A percentile compares a stretch with the other conserved stretches of the same genome.
Conservation (phyloP, 1,284 basidiomycete genomes). For the Heterobasidion irregulare region DNA sequence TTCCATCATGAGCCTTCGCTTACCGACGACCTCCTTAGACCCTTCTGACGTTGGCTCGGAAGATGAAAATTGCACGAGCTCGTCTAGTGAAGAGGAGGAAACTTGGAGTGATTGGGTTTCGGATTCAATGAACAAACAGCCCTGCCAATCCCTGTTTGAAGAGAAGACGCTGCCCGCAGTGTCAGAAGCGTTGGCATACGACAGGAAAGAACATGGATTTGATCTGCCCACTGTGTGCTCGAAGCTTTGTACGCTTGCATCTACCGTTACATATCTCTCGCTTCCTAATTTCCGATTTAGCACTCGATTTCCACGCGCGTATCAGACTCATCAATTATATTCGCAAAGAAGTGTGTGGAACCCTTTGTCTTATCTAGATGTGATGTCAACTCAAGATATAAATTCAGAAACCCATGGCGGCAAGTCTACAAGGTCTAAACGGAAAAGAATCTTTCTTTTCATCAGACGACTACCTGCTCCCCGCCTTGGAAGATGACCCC, state of each 20-base stretch:
- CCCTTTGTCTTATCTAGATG: constrained; percentile 2
- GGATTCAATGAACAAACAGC: constrained; percentile 44
- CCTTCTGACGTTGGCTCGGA: constrained; percentile 4
- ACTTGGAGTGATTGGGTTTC: constrained; percentile 79
- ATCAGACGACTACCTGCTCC: constrained; percentile 73
- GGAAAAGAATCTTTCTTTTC: constrained; percentile 56
- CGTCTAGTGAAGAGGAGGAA: constrained; percentile 21
- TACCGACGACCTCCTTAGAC: constrained; percentile 5
- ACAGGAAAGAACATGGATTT: constrained; percentile 54
- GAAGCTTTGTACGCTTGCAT: constrained; percentile 38
- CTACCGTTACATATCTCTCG: constrained; percentile 1
- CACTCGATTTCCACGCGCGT: constrained; percentile 58
- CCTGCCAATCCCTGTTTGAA: constrained; percentile 80
- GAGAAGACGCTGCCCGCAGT: constrained; percentile 53
- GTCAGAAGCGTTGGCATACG: constrained; percentile 56
- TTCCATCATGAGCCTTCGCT: constrained; percentile 6
- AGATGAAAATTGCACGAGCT: background rate
- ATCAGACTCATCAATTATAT: constrained; percentile 86
- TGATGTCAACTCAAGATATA: background rate
- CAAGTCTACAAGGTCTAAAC: constrained; percentile 37
- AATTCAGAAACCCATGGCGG: constrained; percentile 41
- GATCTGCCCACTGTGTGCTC: constrained; percentile 46
- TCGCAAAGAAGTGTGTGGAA: constrained; percentile 48
- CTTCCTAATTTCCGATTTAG: constrained; percentile 16
- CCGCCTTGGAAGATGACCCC: constrained; percentile 77